Evolutionary conservation across 176 grass and related monocot species (phyloP).

Genomic region (Oryza nivara): DNA sequence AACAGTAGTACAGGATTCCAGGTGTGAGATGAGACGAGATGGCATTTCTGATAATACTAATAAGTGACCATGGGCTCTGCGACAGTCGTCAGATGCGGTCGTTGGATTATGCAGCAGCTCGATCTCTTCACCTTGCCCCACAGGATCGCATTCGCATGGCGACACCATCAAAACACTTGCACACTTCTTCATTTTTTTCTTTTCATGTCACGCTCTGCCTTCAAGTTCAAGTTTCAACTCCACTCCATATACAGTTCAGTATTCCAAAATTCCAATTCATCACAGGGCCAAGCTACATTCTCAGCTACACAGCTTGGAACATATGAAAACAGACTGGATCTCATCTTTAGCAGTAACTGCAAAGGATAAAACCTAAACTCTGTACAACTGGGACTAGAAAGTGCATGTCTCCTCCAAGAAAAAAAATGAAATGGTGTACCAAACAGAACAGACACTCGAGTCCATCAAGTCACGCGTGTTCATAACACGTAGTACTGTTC

Average conservation of each 20-base stretch:
- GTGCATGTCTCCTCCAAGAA: background rate
- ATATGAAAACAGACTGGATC: background rate
- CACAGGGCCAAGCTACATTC: background rate
- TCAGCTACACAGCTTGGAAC: background rate
- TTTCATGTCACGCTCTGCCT: background rate
- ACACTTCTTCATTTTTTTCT: background rate
- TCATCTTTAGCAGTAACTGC: background rate
- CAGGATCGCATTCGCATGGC: background rate
- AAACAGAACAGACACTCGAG: slow-evolving; percentile 6
- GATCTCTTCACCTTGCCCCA: slow-evolving; percentile 25
- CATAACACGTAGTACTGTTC: background rate
- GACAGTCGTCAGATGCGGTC: slow-evolving; percentile 27
- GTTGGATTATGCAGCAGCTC: slow-evolving; percentile 19
- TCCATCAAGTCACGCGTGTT: slow-evolving; percentile 1
- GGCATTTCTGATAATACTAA: background rate
- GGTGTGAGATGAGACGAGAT: background rate
- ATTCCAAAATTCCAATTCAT: no score
- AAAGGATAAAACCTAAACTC: background rate
- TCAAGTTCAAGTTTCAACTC: background rate
- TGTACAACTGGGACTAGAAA: background rate
- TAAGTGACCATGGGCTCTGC: slow-evolving; percentile 22
- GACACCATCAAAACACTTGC: background rate
- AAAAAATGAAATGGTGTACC: background rate
- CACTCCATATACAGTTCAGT: background rate
- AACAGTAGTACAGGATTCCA: background rate